Evolutionary conservation across 2,329 filamentous ascomycete species (phyloP).

Genomic region (Fusarium tuaranense): DNA sequence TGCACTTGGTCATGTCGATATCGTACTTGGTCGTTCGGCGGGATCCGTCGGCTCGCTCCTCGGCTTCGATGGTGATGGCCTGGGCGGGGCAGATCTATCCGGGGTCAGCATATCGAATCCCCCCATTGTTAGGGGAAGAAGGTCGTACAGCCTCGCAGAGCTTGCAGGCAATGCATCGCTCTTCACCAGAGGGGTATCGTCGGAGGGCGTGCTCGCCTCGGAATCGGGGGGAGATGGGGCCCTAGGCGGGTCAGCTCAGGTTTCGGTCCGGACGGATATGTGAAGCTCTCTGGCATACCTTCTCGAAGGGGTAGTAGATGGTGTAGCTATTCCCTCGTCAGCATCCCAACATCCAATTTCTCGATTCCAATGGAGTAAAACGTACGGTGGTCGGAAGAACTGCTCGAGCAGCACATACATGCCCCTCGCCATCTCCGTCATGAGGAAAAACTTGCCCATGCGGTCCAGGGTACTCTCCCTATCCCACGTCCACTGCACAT

Average conservation of each 20-base stretch:
- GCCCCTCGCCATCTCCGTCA: slow-evolving; percentile 95
- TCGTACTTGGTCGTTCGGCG: slow-evolving; percentile 97
- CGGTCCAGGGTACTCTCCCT: slow-evolving; percentile 83
- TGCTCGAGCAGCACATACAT: slow-evolving; percentile 99
- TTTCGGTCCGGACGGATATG: slow-evolving; percentile 1
- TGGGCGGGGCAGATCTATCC: slow-evolving; percentile 89
- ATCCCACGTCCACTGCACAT: slow-evolving; percentile 83
- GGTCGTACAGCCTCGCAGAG: slow-evolving; percentile 97
- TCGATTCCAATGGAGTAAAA: slow-evolving; percentile 47
- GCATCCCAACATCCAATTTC: background rate
- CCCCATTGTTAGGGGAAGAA: too few relatives aligned
- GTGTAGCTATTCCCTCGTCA: slow-evolving; percentile 76
- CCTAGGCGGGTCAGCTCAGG: slow-evolving; percentile 57
- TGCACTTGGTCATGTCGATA: slow-evolving; percentile 99
- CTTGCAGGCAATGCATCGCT: slow-evolving; percentile 99
- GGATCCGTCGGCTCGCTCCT: slow-evolving; percentile 96
- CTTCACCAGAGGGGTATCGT: slow-evolving; percentile 96
- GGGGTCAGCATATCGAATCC: too few relatives aligned
- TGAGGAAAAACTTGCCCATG: slow-evolving; percentile 92
- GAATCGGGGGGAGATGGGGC: slow-evolving; percentile 97
- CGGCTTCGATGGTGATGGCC: slow-evolving; percentile 98
- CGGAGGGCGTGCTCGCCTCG: slow-evolving; percentile 97
- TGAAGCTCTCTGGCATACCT: slow-evolving; percentile 61
- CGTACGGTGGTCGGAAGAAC: slow-evolving; percentile 97
- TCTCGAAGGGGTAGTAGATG: slow-evolving; percentile 99